phyloP scores from a whole-genome alignment of 495 filamentous ascomycete species.

The Jackrogersella multiformis region DNA sequence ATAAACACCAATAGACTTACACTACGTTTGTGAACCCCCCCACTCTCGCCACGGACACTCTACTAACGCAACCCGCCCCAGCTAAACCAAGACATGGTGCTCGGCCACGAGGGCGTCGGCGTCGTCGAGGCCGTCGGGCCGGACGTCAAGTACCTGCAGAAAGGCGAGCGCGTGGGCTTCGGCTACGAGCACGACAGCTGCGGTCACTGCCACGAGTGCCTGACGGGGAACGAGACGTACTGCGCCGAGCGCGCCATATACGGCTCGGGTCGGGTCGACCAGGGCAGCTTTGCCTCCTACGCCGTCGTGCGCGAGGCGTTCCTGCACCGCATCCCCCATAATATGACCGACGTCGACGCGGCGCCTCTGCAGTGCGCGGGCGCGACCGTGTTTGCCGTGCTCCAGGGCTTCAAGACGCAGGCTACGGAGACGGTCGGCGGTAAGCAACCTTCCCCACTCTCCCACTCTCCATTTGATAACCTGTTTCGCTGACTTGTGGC shows the following conservation, averaged over 20 bases:
- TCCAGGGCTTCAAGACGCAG: conserved; percentile 33
- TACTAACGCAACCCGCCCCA: conserved; percentile 13
- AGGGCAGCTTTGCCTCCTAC: conserved; percentile 38
- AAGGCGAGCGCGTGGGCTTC: conserved; percentile 68
- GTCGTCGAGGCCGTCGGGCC: conserved; percentile 63
- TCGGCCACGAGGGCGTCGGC: conserved; percentile 62
- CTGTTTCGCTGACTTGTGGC: conserved; percentile 24
- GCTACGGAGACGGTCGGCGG: conserved; percentile 32
- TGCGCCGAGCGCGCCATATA: conserved; percentile 30
- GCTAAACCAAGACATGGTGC: conserved; percentile 28
- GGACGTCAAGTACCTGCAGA: conserved; percentile 62
- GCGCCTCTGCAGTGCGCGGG: conserved; percentile 69
- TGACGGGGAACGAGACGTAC: conserved; percentile 43
- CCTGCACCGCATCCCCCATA: conserved; percentile 55
- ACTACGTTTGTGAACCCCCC: conserved; percentile 21
- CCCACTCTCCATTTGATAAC: not conserved
- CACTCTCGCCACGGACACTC: not conserved
- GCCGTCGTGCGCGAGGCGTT: conserved; percentile 47
- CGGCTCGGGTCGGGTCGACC: conserved; percentile 29
- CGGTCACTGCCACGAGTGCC: conserved; percentile 52
- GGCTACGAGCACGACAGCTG: conserved; percentile 66
- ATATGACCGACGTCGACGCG: conserved; percentile 52
- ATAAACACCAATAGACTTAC: conserved; percentile 23
- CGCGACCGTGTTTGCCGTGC: conserved; percentile 63
- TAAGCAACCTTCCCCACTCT: conserved; percentile 2